Base-by-base conservation (phyloP, 306 rosid species). In the Rosa lucieae region DNA sequence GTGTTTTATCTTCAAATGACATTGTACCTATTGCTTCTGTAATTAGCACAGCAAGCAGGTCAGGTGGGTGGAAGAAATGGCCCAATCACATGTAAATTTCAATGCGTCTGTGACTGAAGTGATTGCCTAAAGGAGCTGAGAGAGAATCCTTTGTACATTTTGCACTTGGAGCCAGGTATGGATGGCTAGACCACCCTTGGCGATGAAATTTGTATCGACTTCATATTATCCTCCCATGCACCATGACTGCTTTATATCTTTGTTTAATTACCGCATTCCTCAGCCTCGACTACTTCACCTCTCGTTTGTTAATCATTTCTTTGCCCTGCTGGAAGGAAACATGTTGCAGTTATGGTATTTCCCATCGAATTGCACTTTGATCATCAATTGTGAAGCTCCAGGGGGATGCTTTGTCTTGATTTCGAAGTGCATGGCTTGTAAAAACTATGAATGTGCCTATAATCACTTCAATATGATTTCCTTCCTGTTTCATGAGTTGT, bases 141-240 rank as follows among this genome's bases (percentile, higher is more conserved):
- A 78, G 83, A 35, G 67, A 78, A 69, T 82, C 86, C 78, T 81
- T 15, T 85, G 86, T 86, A 82, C 84, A 84, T 86, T 84, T 88
- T 82, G 76, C 80, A 82, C 81, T 63, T 76, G 70, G 83, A 80
- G 82, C 83, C 82, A 73, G 90, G 86, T 82, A 73, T 51, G 84
- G 88, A 73, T 63, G 75, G 58, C 75, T 79, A 68, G 79, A 81
- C 82, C 83, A 77, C 78, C 80, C 83, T 73, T 44, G 76, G 74
- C 63, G 85, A 80, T 58, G 83, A 85, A 73, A 87, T 44, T 76
- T 78, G 87, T 83, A 85, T 84, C 75, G 78, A 80, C 79, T 80
- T 83, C 83, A 37, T 82, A 81, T 80, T 77, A 77, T 56, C 79
- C 82, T 80, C 84, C 81, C 17, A 79, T 71, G 76, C 84, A 39